phyloP scores from a whole-genome alignment of 2,329 filamentous ascomycete genomes.

The Biscogniauxia marginata region DNA sequence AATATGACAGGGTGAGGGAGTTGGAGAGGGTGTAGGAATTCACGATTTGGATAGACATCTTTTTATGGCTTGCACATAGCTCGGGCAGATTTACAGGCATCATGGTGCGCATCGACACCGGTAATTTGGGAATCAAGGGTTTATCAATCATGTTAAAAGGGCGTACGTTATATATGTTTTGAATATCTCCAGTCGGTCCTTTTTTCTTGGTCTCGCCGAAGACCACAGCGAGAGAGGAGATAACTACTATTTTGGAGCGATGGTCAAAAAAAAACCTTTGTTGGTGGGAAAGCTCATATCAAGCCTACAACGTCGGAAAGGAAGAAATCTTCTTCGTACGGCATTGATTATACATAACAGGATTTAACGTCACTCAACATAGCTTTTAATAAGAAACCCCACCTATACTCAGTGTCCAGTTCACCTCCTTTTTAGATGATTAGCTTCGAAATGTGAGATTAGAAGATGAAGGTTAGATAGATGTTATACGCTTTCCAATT shows the following conservation, averaged over 20 bases:
- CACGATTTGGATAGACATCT: slow-evolving; percentile 1
- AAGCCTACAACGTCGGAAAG: neutral
- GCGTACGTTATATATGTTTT: slow-evolving; percentile 13
- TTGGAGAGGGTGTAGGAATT: neutral
- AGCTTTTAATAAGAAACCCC: too few species aligned
- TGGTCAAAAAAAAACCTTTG: neutral
- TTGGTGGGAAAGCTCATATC: neutral
- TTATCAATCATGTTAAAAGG: neutral
- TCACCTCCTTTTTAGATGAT: too few species aligned
- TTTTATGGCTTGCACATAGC: slow-evolving; percentile 1
- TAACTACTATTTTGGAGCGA: neutral
- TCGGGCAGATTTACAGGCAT: neutral
- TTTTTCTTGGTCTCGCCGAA: neutral
- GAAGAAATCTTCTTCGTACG: slow-evolving; percentile 18
- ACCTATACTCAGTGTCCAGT: too few species aligned
- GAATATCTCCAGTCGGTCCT: too few species aligned
- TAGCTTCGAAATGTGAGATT: too few species aligned
- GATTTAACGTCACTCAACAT: too few species aligned
- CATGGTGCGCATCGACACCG: slow-evolving; percentile 1
- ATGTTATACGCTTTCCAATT: too few species aligned
- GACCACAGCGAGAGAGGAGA: slow-evolving; percentile 11
- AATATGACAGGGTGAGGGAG: neutral
- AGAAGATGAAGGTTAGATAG: too few species aligned
- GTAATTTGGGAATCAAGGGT: slow-evolving; percentile 6
- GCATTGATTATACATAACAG: slow-evolving; percentile 10